Evolutionary conservation across 306 rosid species (phyloP), one percentile per base, ranked within the genome.

Genomic region (Cucumis hystrix): DNA sequence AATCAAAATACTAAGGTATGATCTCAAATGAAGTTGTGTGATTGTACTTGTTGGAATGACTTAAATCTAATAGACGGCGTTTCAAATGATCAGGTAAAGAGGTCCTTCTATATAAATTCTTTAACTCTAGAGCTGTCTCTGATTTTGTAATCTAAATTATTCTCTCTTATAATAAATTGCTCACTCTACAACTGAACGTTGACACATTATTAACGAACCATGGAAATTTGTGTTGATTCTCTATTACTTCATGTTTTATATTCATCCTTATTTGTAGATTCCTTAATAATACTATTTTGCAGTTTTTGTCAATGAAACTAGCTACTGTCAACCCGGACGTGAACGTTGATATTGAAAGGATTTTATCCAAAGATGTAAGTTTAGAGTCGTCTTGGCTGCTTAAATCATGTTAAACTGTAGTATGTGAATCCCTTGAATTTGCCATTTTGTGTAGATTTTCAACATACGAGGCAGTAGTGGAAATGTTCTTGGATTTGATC

Each of bases 231-330:
- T 33, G 37, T 28, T 28, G 30, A 28, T 2, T 28, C 2, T 28
- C 30, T 28, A 28, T 28, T 28, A 28, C 30, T 28, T 28, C 37
- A 33, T 33, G 5, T 33, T 33, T 33, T 33, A 4, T 33, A 33
- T 33, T 4, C 37, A 33, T 33, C 37, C 5, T 33, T 33, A 33
- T 33, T 33, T 33, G 5, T 33, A 3, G 5, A 33, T 33, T 33
- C 3, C 37, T 33, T 33, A 33, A 33, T 4, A 33, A 7, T 64
- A 20, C 65, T 72, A 12, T 75, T 67, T 62, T 86, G 85, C 94
- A 96, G 99, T 96, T 96, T 80, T 80, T 96, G 86, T 96, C 99
- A 55, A 96, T 92, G 99, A 96, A 96, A 85, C 98, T 96, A 21
- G 96, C 99, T 28, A 92, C 99, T 2, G 99, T 92, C 84, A 91